A percentile compares a stretch with the other conserved stretches of the same genome.
Conservation (phyloP, 306 rosid species). For the Sicyos edulis region DNA sequence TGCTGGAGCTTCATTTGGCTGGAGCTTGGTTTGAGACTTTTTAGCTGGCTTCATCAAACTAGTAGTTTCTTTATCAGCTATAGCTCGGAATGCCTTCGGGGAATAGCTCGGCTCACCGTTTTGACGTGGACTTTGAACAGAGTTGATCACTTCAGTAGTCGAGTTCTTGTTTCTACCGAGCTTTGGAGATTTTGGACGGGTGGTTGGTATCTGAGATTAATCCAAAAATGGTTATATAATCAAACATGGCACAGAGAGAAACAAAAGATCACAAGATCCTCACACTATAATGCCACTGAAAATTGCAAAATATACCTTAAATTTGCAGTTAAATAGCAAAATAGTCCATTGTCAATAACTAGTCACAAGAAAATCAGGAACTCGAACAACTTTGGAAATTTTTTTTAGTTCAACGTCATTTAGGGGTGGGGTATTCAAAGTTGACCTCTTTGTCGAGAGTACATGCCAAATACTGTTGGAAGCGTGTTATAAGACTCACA, state of each 20-base stretch:
- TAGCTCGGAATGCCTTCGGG: slow-evolving; percentile 30
- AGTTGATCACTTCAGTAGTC: slow-evolving; percentile 40
- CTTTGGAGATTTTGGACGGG: slow-evolving; percentile 89
- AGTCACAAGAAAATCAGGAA: background rate
- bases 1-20: slow-evolving; percentile 35
- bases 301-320: background rate
- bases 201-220: slow-evolving; percentile 61
- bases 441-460: too few species aligned
- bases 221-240: background rate
- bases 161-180: slow-evolving; percentile 67
- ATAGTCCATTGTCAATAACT: background rate
- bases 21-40: slow-evolving; percentile 44
- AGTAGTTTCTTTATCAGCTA: slow-evolving; percentile 31
- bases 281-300: slow-evolving; percentile 9
- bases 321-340: slow-evolving; percentile 1
- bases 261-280: background rate
- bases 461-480: too few species aligned
- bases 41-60: slow-evolving; percentile 47
- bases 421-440: too few species aligned
- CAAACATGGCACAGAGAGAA: background rate
- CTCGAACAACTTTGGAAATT: background rate
- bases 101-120: slow-evolving; percentile 43
- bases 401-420: too few species aligned
- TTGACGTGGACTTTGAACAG: slow-evolving; percentile 40
- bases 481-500: too few species aligned